These are phyloP conservation scores for Lagenidium giganteum DNA, from an alignment of 352 stramenopile species.

Conservation along the genomic window DNA sequence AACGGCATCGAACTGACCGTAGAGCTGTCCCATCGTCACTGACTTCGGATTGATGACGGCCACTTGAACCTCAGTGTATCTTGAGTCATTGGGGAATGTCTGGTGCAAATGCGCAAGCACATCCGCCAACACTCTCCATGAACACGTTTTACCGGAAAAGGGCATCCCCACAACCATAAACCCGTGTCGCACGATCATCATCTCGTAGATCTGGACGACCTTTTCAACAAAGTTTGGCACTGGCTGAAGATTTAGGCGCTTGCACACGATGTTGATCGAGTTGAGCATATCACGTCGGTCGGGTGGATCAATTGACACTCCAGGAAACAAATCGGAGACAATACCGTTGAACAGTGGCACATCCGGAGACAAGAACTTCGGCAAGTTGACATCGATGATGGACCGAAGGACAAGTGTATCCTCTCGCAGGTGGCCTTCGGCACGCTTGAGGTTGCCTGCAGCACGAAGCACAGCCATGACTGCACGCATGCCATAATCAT, in stretches of 20 bases:
- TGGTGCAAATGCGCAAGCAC: constrained; percentile 74
- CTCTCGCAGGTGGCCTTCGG: constrained; percentile 66
- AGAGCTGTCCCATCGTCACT: constrained; percentile 89
- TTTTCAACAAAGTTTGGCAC: constrained; percentile 87
- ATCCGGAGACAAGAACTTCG: constrained; percentile 90
- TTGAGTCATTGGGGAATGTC: constrained; percentile 35
- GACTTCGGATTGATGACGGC: constrained; percentile 91
- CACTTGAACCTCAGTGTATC: constrained; percentile 60
- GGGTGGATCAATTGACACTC: constrained; percentile 78
- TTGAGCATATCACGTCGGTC: constrained; percentile 78
- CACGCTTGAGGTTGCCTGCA: constrained; percentile 84
- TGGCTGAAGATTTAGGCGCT: constrained; percentile 63
- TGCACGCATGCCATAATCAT: constrained; percentile 93
- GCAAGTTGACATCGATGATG: constrained; percentile 92
- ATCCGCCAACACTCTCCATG: constrained; percentile 80
- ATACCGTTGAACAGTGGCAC: constrained; percentile 91
- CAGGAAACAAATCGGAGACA: constrained; percentile 89
- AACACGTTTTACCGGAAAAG: constrained; percentile 88
- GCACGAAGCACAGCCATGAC: constrained; percentile 91
- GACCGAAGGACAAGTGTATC: constrained; percentile 84
- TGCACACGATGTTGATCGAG: constrained; percentile 69
- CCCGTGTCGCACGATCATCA: constrained; percentile 92
- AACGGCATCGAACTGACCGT: constrained; percentile 91
- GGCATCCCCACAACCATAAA: constrained; percentile 94
- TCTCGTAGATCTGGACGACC: constrained; percentile 93